phyloP scores from a whole-genome alignment of 345 rosid genomes.

The Rhodamnia argentea region DNA sequence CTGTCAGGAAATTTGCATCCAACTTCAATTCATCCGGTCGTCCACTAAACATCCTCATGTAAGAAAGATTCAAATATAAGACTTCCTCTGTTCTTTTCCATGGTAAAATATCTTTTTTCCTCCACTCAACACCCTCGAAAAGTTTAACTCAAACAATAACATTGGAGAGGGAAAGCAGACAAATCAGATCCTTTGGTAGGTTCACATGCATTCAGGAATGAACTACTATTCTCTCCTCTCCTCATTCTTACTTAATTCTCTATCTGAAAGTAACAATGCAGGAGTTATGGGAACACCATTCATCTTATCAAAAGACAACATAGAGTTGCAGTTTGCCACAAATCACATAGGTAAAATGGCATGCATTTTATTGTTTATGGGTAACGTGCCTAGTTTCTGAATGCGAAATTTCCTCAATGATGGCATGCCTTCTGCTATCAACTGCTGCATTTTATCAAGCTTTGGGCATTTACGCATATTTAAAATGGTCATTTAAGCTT shows the following conservation, averaged over 20 bases:
- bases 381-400: background rate
- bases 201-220: background rate
- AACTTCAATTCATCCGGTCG: slow-evolving; percentile 39
- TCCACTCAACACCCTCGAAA: background rate
- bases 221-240: background rate
- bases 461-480: background rate
- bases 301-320: slow-evolving; percentile 36
- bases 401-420: background rate
- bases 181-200: background rate
- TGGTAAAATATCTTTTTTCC: background rate
- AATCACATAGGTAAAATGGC: slow-evolving; percentile 34
- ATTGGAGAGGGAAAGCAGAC: background rate
- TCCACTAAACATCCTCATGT: slow-evolving; percentile 60
- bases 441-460: background rate
- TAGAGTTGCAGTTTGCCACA: slow-evolving; percentile 44
- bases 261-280: slow-evolving; percentile 37
- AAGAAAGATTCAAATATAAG: slow-evolving; percentile 4
- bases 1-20: slow-evolving; percentile 51
- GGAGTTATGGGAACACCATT: slow-evolving; percentile 30
- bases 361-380: background rate
- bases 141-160: background rate
- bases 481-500: background rate
- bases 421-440: background rate
- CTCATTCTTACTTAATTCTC: background rate
- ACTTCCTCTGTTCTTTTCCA: background rate